Evolutionary conservation across 139 green algal species (phyloP).

Genomic region (Chlorella vulgaris): DNA sequence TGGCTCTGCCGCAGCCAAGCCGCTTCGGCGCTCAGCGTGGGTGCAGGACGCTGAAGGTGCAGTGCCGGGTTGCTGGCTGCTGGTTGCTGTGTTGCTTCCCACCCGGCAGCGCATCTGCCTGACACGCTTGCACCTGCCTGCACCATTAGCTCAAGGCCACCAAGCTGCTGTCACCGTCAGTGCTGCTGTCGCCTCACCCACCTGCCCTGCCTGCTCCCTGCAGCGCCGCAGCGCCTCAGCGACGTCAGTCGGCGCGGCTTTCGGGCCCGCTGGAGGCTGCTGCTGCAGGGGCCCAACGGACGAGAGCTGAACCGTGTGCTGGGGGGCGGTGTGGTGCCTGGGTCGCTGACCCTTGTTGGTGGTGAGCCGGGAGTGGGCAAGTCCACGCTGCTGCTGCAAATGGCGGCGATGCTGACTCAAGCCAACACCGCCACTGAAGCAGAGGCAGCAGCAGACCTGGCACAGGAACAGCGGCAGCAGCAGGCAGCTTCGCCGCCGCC

Average conservation of each 20-base stretch:
- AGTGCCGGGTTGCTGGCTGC: background rate
- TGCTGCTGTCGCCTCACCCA: background rate
- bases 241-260: constrained; percentile 40
- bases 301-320: constrained; percentile 83
- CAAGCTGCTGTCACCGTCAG: background rate
- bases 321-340: constrained; percentile 91
- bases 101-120: background rate
- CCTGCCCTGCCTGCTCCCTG: background rate
- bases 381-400: constrained; percentile 87
- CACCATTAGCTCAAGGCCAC: too few relatives aligned
- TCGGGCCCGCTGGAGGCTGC: constrained; percentile 50
- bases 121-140: background rate
- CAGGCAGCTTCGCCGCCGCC: too few relatives aligned
- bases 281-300: constrained; percentile 55
- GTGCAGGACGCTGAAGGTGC: constrained; percentile 25
- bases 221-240: constrained; percentile 54
- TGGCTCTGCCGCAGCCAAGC: background rate
- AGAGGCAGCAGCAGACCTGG: background rate
- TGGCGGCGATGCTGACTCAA: constrained; percentile 14
- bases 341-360: constrained; percentile 87
- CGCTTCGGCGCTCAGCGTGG: constrained; percentile 15
- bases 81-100: background rate
- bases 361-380: constrained; percentile 98
- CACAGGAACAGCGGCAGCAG: background rate
- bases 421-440: background rate